phyloP scores from a whole-genome alignment of 805 yeast species.

The Candida sphagnicola region DNA sequence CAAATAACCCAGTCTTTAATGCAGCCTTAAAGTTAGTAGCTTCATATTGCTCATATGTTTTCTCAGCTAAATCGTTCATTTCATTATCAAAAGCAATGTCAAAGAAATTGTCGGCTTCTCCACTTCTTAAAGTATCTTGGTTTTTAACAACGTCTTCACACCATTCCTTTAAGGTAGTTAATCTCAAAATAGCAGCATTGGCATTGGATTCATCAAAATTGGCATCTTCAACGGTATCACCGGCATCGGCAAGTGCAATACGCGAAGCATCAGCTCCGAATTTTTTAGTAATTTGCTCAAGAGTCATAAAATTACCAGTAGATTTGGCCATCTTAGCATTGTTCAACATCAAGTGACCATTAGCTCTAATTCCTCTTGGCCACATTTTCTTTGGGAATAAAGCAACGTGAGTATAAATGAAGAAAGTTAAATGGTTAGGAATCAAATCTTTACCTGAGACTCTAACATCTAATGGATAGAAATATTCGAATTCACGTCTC shows the following conservation, averaged over 20 bases:
- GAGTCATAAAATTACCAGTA: slow-evolving; percentile 94
- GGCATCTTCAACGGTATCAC: slow-evolving; percentile 96
- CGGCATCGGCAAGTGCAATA: slow-evolving; percentile 97
- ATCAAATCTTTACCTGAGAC: slow-evolving; percentile 95
- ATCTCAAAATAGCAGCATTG: slow-evolving; percentile 93
- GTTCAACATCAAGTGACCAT: slow-evolving; percentile 92
- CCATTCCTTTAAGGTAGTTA: slow-evolving; percentile 93
- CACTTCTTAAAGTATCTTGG: slow-evolving; percentile 45
- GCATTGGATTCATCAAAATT: slow-evolving; percentile 96
- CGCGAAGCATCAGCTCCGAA: slow-evolving; percentile 98
- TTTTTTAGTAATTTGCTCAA: slow-evolving; percentile 77
- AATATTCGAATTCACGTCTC: slow-evolving; percentile 94
- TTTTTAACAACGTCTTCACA: slow-evolving; percentile 68
- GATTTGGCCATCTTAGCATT: slow-evolving; percentile 98
- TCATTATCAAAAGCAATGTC: slow-evolving; percentile 92
- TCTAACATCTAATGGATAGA: slow-evolving; percentile 90
- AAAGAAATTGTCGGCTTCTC: slow-evolving; percentile 57
- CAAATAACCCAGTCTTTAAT: slow-evolving; percentile 86
- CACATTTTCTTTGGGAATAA: slow-evolving; percentile 85
- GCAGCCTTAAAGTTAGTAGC: slow-evolving; percentile 82
- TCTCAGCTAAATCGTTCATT: slow-evolving; percentile 76
- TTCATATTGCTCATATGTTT: slow-evolving; percentile 66
- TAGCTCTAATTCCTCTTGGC: slow-evolving; percentile 93
- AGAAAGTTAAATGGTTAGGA: slow-evolving; percentile 96
- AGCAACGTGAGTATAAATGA: slow-evolving; percentile 89